Percentiles rank a stretch among this genome's conserved stretches.
These are phyloP conservation scores for Neocucurbitaria cava DNA, from an alignment of 2,329 filamentous ascomycete species.

Conservation along the genomic window DNA sequence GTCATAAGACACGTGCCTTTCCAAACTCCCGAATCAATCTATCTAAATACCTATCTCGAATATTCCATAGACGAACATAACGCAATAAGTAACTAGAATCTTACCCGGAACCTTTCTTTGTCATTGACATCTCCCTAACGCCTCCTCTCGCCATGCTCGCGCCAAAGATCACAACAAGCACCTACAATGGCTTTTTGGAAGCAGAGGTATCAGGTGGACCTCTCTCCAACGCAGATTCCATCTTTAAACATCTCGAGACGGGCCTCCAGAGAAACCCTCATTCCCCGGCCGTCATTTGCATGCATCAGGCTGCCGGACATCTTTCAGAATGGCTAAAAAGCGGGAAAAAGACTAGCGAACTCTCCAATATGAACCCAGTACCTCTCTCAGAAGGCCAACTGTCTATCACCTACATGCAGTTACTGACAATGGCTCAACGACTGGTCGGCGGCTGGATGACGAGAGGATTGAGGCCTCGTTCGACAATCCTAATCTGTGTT, in stretches of 20 bases:
- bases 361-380: neutral
- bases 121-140: no score
- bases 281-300: slow-evolving; percentile 1
- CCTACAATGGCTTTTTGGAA: neutral
- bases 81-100: no score
- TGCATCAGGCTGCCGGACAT: neutral
- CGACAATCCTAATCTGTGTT: neutral
- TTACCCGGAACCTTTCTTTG: no score
- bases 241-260: neutral
- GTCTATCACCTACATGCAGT: neutral
- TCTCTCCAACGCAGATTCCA: neutral
- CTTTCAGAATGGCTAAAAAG: neutral
- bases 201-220: neutral
- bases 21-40: no score
- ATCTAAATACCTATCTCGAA: no score
- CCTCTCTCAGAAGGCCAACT: neutral
- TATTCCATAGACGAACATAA: no score
- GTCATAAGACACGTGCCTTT: no score
- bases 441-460: neutral
- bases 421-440: neutral
- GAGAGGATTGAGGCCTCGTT: neutral
- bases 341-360: neutral
- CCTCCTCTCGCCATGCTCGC: neutral
- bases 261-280: neutral
- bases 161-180: neutral